These are phyloP conservation scores for Hypoxylon cercidicola DNA, from an alignment of 495 filamentous ascomycete species.

Conservation along the genomic window DNA sequence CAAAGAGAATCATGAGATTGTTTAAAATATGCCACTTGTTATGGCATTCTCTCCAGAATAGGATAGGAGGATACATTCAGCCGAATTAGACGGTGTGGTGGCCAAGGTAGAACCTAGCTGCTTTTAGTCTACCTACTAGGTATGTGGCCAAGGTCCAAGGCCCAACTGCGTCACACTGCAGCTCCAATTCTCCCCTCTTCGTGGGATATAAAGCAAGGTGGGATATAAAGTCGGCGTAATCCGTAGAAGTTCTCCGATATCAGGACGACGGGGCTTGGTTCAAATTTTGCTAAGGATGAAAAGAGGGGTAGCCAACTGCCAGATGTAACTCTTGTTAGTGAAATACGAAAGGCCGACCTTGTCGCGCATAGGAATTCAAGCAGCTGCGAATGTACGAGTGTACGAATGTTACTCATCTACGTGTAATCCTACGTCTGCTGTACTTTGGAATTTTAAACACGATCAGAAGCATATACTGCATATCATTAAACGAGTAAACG, in stretches of 20 bases:
- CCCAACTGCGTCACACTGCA: background rate
- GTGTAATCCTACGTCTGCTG: background rate
- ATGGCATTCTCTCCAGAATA: too few relatives aligned
- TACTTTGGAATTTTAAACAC: background rate
- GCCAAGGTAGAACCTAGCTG: constrained; percentile 1
- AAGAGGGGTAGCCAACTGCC: constrained; percentile 5
- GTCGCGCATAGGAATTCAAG: background rate
- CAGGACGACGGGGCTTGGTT: background rate
- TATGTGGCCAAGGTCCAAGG: background rate
- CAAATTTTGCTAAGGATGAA: background rate
- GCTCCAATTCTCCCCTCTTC: background rate
- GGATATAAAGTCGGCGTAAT: background rate
- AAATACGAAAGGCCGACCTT: constrained; percentile 2
- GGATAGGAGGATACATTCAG: constrained; percentile 6
- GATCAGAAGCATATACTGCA: background rate
- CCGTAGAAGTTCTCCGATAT: constrained; percentile 12
- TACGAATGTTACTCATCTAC: constrained; percentile 3
- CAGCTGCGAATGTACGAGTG: background rate
- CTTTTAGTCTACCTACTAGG: background rate
- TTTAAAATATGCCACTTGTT: too few relatives aligned
- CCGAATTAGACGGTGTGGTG: background rate
- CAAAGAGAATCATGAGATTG: too few relatives aligned
- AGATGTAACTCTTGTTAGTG: constrained; percentile 21
- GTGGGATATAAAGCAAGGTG: background rate
- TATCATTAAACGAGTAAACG: constrained; percentile 30